phyloP scores from a whole-genome alignment of 257 asterid species.

The Plantago ovata region DNA sequence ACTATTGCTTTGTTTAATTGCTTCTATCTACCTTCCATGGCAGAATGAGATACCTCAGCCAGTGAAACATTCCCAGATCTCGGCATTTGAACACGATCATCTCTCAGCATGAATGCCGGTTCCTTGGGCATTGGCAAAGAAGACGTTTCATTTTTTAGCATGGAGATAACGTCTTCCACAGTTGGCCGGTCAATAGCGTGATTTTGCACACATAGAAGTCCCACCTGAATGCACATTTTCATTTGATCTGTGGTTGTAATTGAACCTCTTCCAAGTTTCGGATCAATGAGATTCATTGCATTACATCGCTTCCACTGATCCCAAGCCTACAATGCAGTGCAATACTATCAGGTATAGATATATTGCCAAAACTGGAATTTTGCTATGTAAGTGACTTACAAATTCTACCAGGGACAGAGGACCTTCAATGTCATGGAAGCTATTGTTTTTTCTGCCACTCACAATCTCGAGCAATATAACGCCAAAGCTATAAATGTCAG shows the following conservation, averaged over 20 bases:
- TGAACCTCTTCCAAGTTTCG: constrained; percentile 12
- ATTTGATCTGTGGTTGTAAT: constrained; percentile 9
- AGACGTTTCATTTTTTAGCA: constrained; percentile 28
- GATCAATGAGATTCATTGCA: constrained; percentile 31
- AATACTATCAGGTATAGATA: too few relatives aligned
- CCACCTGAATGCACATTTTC: constrained; percentile 30
- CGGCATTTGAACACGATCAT: background rate
- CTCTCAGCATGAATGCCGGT: constrained; percentile 30
- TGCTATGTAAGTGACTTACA: constrained; percentile 24
- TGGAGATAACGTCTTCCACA: constrained; percentile 29
- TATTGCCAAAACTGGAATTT: background rate
- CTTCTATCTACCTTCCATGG: constrained; percentile 11
- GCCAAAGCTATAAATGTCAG: constrained; percentile 47
- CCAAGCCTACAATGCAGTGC: constrained; percentile 30
- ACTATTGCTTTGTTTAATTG: too few relatives aligned
- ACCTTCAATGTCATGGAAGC: constrained; percentile 24
- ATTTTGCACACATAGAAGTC: constrained; percentile 38
- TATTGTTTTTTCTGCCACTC: constrained; percentile 34
- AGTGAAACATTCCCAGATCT: background rate
- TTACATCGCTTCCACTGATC: constrained; percentile 30
- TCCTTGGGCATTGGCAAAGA: constrained; percentile 23
- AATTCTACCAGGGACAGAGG: constrained; percentile 35
- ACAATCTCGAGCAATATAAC: constrained; percentile 34
- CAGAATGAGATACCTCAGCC: constrained; percentile 4
- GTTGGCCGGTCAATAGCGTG: constrained; percentile 31